A percentile compares a stretch with the other conserved stretches of the same genome.
Evolutionary conservation across 1,284 basidiomycete species (phyloP).

Genomic region (Trametes polyzona): DNA sequence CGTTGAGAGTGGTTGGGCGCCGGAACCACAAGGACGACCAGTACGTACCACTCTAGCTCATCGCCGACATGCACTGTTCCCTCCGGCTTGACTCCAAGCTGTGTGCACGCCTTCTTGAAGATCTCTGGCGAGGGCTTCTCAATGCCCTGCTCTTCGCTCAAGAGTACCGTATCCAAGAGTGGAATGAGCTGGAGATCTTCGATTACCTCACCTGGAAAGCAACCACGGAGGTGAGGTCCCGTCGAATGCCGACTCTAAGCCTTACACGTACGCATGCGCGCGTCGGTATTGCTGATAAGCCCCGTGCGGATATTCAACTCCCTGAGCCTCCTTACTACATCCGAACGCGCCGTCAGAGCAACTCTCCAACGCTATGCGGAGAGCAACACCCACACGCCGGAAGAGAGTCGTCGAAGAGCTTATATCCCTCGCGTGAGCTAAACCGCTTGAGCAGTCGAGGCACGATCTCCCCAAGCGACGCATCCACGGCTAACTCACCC

Average conservation of each 20-base stretch:
- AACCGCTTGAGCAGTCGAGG: slow-evolving; percentile 63
- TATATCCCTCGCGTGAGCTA: slow-evolving; percentile 71
- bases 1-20: not conserved
- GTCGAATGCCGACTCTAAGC: not conserved
- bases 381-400: slow-evolving; percentile 53
- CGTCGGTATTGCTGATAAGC: slow-evolving; percentile 72
- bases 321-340: slow-evolving; percentile 51
- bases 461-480: slow-evolving; percentile 55
- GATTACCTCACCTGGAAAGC: slow-evolving; percentile 47
- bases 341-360: not conserved
- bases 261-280: slow-evolving; percentile 58
- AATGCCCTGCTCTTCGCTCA: slow-evolving; percentile 67
- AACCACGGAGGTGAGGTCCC: not conserved
- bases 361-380: not conserved
- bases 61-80: slow-evolving; percentile 75
- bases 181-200: slow-evolving; percentile 57
- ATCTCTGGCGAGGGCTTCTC: slow-evolving; percentile 70
- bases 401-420: slow-evolving; percentile 64
- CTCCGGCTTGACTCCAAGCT: slow-evolving; percentile 35
- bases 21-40: not conserved
- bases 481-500: slow-evolving; percentile 50
- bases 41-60: slow-evolving; percentile 61
- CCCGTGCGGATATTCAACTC: slow-evolving; percentile 54
- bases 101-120: slow-evolving; percentile 49
- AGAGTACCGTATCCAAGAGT: slow-evolving; percentile 54